Conservation (phyloP, 495 filamentous ascomycete species). For the Aspergillus cavernicola region DNA sequence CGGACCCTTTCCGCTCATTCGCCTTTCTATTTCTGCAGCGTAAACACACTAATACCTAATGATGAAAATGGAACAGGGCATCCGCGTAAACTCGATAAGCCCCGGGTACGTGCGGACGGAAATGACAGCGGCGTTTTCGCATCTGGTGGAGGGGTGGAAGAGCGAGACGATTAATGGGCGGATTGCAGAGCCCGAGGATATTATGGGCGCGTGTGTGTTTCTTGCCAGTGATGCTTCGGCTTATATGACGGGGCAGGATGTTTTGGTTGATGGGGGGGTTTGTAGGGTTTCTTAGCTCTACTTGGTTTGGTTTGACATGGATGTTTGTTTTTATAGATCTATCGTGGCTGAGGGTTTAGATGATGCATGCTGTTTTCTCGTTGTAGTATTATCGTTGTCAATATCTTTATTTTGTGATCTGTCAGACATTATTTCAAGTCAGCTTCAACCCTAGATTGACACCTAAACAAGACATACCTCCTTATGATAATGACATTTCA, state of each 20-base stretch:
- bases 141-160: constrained; percentile 67
- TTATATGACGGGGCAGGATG: constrained; percentile 80
- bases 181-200: constrained; percentile 71
- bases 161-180: constrained; percentile 68
- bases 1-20: background rate
- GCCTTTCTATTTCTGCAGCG: no score
- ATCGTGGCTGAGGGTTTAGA: no score
- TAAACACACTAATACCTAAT: no score
- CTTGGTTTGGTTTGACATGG: no score
- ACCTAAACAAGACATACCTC: no score
- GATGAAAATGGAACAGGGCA: constrained; percentile 18
- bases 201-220: constrained; percentile 79
- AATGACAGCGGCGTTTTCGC: constrained; percentile 57
- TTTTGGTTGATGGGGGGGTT: constrained; percentile 48
- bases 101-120: constrained; percentile 47
- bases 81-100: constrained; percentile 44
- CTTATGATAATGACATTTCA: no score
- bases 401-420: no score
- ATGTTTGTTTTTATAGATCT: no score
- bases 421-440: no score
- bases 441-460: no score
- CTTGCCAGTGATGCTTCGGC: constrained; percentile 70
- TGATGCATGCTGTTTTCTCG: no score
- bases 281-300: constrained; percentile 15
- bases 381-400: no score